These are phyloP conservation scores for Talaromyces sp. DNA, from an alignment of 2,329 filamentous ascomycete species.

Conservation along the genomic window DNA sequence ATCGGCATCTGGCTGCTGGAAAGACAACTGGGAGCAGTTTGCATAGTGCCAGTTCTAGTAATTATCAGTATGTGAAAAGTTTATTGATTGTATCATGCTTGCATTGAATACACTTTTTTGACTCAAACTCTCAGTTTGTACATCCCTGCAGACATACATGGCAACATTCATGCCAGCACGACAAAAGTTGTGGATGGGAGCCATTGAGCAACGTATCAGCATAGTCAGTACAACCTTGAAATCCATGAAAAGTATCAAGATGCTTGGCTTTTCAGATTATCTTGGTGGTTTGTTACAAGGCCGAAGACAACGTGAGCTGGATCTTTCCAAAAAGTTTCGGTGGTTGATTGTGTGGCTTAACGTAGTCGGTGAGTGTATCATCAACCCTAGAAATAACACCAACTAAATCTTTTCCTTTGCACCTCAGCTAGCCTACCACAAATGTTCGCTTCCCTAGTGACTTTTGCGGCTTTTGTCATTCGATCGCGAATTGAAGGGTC, in stretches of 20 bases:
- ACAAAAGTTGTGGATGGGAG: constrained; percentile 47
- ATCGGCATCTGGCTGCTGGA: constrained; percentile 42
- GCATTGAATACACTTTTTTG: background rate
- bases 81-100: too few species aligned
- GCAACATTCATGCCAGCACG: constrained; percentile 11
- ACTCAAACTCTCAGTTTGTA: background rate
- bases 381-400: background rate
- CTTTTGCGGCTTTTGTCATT: constrained; percentile 19
- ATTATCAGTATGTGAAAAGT: constrained; percentile 31
- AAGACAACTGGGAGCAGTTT: constrained; percentile 39
- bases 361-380: constrained; percentile 26
- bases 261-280: constrained; percentile 42
- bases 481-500: constrained; percentile 11
- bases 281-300: constrained; percentile 34
- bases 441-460: constrained; percentile 33
- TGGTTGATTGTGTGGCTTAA: constrained; percentile 37
- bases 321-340: constrained; percentile 37
- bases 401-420: constrained; percentile 1
- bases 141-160: constrained; percentile 7
- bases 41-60: constrained; percentile 37
- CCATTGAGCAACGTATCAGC: constrained; percentile 47
- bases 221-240: constrained; percentile 45
- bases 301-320: constrained; percentile 36
- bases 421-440: constrained; percentile 21
- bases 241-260: constrained; percentile 50